Conservation (phyloP, 164 flowering plant genomes). For the Nymphaea colorata region DNA sequence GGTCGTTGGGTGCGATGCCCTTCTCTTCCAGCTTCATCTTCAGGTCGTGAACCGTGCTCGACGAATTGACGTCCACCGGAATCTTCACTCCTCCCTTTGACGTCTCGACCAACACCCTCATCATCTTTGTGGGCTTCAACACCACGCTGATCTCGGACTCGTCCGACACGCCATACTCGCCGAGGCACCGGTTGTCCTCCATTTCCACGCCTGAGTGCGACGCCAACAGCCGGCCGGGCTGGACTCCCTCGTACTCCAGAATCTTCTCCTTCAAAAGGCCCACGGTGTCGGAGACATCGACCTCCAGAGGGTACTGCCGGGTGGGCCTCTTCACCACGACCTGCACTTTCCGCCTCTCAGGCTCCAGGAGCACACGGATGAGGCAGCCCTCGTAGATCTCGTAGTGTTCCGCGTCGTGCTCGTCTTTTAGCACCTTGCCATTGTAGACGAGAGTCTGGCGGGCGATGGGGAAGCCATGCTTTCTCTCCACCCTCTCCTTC, state of each 20-base stretch:
- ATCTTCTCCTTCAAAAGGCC: constrained; percentile 33
- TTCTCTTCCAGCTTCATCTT: constrained; percentile 42
- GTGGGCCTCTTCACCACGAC: constrained; percentile 20
- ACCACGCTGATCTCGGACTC: constrained; percentile 30
- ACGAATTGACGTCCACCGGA: constrained; percentile 42
- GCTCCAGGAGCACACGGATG: constrained; percentile 27
- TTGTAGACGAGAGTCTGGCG: constrained; percentile 56
- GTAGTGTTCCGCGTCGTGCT: constrained; percentile 29
- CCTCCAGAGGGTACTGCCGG: constrained; percentile 14
- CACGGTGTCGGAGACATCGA: constrained; percentile 26
- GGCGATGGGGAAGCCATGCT: constrained; percentile 34
- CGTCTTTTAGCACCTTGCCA: constrained; percentile 37
- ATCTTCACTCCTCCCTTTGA: constrained; percentile 43
- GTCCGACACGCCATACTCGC: constrained; percentile 27
- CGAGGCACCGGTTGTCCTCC: constrained; percentile 22
- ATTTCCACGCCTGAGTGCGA: constrained; percentile 26
- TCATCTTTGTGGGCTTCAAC: constrained; percentile 22
- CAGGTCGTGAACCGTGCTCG: constrained; percentile 55
- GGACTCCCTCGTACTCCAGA: constrained; percentile 26
- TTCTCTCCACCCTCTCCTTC: constrained; percentile 57
- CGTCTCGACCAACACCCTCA: constrained; percentile 42
- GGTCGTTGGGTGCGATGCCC: constrained; percentile 25
- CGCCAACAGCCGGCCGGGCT: constrained; percentile 13
- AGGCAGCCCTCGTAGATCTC: constrained; percentile 41
- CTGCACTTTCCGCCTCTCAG: constrained; percentile 19